These are phyloP conservation scores for Leishmania mexicana DNA, from an alignment of 208 protist genomes.

Conservation along the genomic window DNA sequence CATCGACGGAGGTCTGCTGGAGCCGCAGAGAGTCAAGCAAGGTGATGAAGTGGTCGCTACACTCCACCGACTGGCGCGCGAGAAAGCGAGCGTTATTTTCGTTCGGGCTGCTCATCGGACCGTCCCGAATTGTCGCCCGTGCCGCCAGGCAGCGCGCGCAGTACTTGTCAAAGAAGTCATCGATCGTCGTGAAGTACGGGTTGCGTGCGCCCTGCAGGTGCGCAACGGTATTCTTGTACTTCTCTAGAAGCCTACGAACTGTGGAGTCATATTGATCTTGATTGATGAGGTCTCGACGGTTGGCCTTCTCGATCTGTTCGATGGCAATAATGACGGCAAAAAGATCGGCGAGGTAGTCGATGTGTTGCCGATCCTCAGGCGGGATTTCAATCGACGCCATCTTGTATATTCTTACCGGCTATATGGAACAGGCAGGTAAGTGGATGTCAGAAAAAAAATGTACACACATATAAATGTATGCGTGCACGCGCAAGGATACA, in stretches of 20 bases:
- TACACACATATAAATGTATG: background rate
- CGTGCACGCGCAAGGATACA: background rate
- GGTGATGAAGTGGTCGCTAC: conserved; percentile 94
- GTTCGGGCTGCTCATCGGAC: conserved; percentile 41
- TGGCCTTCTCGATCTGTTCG: conserved; percentile 95
- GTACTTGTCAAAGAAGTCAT: conserved; percentile 93
- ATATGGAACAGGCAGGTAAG: background rate
- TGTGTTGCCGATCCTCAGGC: conserved; percentile 79
- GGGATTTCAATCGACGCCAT: conserved; percentile 44
- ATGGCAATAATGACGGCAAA: conserved; percentile 94
- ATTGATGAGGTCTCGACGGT: conserved; percentile 90
- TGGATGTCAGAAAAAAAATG: background rate
- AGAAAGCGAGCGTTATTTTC: conserved; percentile 57
- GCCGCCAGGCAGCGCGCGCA: conserved; percentile 71
- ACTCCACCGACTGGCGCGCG: conserved; percentile 79
- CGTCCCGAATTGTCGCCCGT: conserved; percentile 60
- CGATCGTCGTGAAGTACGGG: conserved; percentile 84
- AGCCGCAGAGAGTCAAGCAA: conserved; percentile 92
- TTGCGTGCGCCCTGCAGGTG: conserved; percentile 64
- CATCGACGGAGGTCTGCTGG: conserved; percentile 91
- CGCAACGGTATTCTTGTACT: conserved; percentile 93
- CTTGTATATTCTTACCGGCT: background rate
- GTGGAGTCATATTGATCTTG: conserved; percentile 84
- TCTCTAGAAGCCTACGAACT: conserved; percentile 93
- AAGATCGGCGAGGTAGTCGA: conserved; percentile 95